Conservation (phyloP, 352 stramenopile species). For the Plasmopara viticola region DNA sequence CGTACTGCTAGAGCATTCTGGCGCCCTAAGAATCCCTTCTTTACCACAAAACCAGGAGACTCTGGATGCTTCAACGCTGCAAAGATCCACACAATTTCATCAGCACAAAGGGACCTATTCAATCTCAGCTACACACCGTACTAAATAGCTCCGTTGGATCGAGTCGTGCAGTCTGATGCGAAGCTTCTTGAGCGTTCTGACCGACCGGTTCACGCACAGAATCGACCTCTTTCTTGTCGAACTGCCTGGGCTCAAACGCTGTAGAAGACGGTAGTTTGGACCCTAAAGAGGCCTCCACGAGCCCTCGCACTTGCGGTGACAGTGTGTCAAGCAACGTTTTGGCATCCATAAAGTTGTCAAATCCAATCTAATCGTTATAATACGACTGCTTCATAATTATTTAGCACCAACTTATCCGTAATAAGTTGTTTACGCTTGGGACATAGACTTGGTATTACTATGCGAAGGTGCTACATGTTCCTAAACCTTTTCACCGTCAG, state of each 20-base stretch:
- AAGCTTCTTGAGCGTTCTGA: not conserved
- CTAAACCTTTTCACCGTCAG: no score
- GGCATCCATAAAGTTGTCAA: constrained; percentile 8
- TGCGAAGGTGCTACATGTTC: no score
- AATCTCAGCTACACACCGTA: constrained; percentile 15
- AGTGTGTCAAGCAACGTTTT: constrained; percentile 43
- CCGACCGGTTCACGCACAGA: not conserved
- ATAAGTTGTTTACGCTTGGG: no score
- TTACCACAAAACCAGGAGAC: constrained; percentile 55
- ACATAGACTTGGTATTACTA: no score
- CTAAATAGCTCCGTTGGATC: constrained; percentile 61
- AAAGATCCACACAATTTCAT: not conserved
- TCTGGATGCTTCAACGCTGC: constrained; percentile 40
- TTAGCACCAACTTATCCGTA: no score
- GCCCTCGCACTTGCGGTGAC: constrained; percentile 56
- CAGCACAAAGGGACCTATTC: no score
- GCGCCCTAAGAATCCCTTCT: constrained; percentile 39
- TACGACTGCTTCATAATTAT: no score
- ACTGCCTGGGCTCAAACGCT: not conserved
- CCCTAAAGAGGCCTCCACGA: constrained; percentile 57
- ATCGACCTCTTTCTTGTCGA: not conserved
- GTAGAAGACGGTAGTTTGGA: constrained; percentile 19
- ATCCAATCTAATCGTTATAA: not conserved
- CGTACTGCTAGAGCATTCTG: constrained; percentile 29
- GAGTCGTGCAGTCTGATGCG: constrained; percentile 14